phyloP scores from a whole-genome alignment of 495 filamentous ascomycete genomes.

The Gamarada debralockiae region DNA sequence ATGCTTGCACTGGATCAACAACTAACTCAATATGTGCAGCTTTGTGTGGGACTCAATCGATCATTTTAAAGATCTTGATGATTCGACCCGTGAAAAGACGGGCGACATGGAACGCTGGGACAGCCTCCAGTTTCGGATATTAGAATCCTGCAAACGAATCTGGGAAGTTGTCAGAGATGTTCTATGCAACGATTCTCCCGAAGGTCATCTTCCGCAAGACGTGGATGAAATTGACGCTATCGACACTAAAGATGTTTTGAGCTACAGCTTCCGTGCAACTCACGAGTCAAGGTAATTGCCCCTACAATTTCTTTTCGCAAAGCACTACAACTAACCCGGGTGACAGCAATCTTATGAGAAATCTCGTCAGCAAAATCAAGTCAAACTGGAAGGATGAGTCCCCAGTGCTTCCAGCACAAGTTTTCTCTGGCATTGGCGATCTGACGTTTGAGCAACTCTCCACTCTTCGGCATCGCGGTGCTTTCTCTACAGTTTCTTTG shows the following conservation, averaged over 20 bases:
- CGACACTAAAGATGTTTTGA: conserved; percentile 81
- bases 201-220: conserved; percentile 76
- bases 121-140: conserved; percentile 49
- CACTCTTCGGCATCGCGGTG: conserved; percentile 82
- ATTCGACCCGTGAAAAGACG: not conserved
- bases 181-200: conserved; percentile 87
- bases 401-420: conserved; percentile 32
- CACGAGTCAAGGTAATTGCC: conserved; percentile 79
- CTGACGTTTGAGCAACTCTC: conserved; percentile 78
- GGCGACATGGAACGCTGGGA: not conserved
- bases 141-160: conserved; percentile 53
- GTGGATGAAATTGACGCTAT: conserved; percentile 62
- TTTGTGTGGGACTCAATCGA: conserved; percentile 19
- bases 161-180: conserved; percentile 73
- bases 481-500: conserved; percentile 88
- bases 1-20: not conserved
- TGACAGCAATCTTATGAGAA: conserved; percentile 54
- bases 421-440: conserved; percentile 57
- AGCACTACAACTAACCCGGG: too few relatives aligned
- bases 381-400: conserved; percentile 26
- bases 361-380: conserved; percentile 43
- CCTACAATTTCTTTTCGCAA: not conserved
- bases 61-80: not conserved
- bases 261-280: conserved; percentile 88
- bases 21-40: conserved; percentile 5